Conservation (phyloP, 78 protist species). For the Planoprotostelium fungivorum region DNA sequence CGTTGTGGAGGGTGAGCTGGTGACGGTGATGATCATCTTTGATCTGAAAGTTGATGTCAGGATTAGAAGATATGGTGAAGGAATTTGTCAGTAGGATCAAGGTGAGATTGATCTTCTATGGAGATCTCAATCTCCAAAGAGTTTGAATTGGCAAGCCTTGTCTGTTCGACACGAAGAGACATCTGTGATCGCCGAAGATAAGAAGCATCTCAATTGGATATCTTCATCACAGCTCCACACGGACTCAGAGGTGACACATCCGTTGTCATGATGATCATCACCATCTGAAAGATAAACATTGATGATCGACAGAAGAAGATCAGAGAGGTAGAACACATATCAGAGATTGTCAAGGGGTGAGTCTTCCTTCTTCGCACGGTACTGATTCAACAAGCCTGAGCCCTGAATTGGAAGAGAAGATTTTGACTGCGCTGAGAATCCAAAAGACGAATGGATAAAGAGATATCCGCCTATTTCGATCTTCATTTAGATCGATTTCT, state of each 20-base stretch:
- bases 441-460: no score
- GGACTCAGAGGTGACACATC: not conserved
- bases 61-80: not conserved
- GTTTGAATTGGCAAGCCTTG: not conserved
- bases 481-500: no score
- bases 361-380: no score
- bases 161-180: not conserved
- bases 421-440: no score
- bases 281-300: not conserved
- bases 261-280: no score
- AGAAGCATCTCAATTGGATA: not conserved
- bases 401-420: no score
- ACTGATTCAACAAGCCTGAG: no score
- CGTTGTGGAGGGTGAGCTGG: not conserved
- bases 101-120: not conserved
- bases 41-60: no score
- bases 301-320: not conserved
- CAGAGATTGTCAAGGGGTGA: not conserved
- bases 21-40: no score
- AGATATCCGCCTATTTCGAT: no score
- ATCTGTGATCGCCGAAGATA: not conserved
- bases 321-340: not conserved
- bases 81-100: not conserved
- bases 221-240: not conserved
- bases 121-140: not conserved